A percentile compares a stretch with the other conserved stretches of the same genome.
phyloP scores from a whole-genome alignment of 2,329 filamentous ascomycete species.

The Pyrenophora seminiperda region DNA sequence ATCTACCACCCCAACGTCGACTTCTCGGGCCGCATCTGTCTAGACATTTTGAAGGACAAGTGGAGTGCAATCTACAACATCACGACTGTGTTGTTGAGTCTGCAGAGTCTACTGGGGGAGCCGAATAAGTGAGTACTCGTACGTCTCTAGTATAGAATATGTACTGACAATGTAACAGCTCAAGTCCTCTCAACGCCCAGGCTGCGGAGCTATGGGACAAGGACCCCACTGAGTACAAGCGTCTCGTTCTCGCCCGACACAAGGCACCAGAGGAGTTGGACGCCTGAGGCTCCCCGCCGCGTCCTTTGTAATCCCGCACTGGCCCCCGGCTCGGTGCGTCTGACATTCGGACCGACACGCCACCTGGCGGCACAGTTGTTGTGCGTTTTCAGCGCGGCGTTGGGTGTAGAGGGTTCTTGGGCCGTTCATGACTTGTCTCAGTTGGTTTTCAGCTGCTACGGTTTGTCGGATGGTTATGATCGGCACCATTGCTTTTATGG shows the following conservation, averaged over 20 bases:
- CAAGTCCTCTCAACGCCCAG: conserved; percentile 93
- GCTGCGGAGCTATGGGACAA: conserved; percentile 96
- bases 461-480: neutral
- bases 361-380: conserved; percentile 7
- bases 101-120: conserved; percentile 94
- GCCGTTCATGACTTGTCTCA: too few relatives aligned
- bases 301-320: neutral
- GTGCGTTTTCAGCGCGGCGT: conserved; percentile 7
- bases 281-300: conserved; percentile 16
- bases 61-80: conserved; percentile 99
- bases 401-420: neutral
- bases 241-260: conserved; percentile 67
- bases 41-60: conserved; percentile 98
- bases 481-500: neutral
- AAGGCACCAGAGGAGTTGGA: conserved; percentile 55
- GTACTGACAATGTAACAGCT: conserved; percentile 57
- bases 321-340: conserved; percentile 8
- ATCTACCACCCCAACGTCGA: conserved; percentile 99
- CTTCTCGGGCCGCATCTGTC: conserved; percentile 93
- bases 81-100: conserved; percentile 85
- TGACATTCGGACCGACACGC: conserved; percentile 7
- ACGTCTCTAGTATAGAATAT: neutral
- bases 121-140: conserved; percentile 83
- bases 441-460: too few relatives aligned
- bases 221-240: conserved; percentile 84